These are phyloP conservation scores for Fusarium graminum DNA, from an alignment of 2,329 filamentous ascomycete species.

Conservation along the genomic window DNA sequence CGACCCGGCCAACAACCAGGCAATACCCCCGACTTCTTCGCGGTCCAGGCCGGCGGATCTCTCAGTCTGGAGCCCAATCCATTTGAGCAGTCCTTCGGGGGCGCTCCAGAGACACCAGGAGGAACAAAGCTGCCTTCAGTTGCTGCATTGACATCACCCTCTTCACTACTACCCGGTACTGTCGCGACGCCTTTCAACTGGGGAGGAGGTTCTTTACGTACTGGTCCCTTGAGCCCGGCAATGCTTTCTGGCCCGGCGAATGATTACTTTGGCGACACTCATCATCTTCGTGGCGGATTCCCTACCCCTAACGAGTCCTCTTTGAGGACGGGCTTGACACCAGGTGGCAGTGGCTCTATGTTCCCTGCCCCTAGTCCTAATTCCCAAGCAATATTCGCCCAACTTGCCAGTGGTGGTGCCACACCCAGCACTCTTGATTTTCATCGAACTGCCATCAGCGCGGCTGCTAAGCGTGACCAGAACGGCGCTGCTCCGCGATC, in stretches of 20 bases:
- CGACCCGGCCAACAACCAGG: conserved; percentile 68
- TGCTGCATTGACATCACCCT: conserved; percentile 90
- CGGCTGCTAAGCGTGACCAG: conserved; percentile 73
- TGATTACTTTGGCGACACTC: conserved; percentile 89
- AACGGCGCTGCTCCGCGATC: conserved; percentile 52
- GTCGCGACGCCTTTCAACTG: conserved; percentile 82
- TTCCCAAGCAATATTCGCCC: conserved; percentile 84
- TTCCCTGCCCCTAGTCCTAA: conserved; percentile 93
- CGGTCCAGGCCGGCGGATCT: conserved; percentile 65
- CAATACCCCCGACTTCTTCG: conserved; percentile 77
- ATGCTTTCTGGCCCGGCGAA: conserved; percentile 90
- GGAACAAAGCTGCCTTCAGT: conserved; percentile 88
- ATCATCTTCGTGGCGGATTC: conserved; percentile 84
- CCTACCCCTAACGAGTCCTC: conserved; percentile 98
- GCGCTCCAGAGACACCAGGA: conserved; percentile 82
- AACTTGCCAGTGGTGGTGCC: conserved; percentile 81
- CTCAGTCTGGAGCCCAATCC: conserved; percentile 91
- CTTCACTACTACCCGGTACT: conserved; percentile 79
- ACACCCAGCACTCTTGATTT: conserved; percentile 95
- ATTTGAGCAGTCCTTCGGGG: conserved; percentile 93
- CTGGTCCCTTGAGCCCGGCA: conserved; percentile 93
- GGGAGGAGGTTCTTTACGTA: conserved; percentile 85
- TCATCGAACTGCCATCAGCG: conserved; percentile 89
- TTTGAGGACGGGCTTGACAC: conserved; percentile 89
- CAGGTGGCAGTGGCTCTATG: conserved; percentile 96